These are phyloP conservation scores for Rhizopus stolonifer DNA, from an alignment of 371 early-diverging fungal species.

Conservation along the genomic window DNA sequence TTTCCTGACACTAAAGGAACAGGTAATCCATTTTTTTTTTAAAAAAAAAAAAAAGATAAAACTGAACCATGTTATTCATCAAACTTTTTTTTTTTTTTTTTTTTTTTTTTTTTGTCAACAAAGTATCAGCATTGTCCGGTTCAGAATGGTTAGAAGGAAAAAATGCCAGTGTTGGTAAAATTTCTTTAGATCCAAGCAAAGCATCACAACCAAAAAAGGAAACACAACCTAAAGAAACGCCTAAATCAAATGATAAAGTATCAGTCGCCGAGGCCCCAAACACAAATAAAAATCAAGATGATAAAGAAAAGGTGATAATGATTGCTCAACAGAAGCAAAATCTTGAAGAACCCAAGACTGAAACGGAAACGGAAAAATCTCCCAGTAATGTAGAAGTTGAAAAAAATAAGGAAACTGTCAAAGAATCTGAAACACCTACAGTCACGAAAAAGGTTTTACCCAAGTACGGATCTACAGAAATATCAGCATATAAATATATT, in stretches of 20 bases:
- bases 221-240: background rate
- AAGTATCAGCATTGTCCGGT: slow-evolving; percentile 50
- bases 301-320: background rate
- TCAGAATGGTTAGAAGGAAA: slow-evolving; percentile 63
- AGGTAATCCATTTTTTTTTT: slow-evolving; percentile 14
- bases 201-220: slow-evolving; percentile 3
- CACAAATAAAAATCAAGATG: background rate
- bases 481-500: slow-evolving; percentile 64
- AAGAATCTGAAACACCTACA: background rate
- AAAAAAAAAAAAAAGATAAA: background rate
- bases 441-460: slow-evolving; percentile 4
- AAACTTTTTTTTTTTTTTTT: too few species aligned
- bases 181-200: slow-evolving; percentile 63
- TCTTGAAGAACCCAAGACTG: background rate
- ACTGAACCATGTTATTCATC: too few species aligned
- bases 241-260: background rate
- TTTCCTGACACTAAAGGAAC: slow-evolving; percentile 74
- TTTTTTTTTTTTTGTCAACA: background rate
- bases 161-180: slow-evolving; percentile 45
- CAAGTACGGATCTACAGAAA: slow-evolving; percentile 32
- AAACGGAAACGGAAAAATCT: background rate
- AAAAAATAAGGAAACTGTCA: background rate
- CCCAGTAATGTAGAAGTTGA: background rate
- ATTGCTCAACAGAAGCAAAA: too few species aligned
- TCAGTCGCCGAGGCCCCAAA: background rate